phyloP scores from a whole-genome alignment of 345 rosid genomes.

The Microthlaspi erraticum region DNA sequence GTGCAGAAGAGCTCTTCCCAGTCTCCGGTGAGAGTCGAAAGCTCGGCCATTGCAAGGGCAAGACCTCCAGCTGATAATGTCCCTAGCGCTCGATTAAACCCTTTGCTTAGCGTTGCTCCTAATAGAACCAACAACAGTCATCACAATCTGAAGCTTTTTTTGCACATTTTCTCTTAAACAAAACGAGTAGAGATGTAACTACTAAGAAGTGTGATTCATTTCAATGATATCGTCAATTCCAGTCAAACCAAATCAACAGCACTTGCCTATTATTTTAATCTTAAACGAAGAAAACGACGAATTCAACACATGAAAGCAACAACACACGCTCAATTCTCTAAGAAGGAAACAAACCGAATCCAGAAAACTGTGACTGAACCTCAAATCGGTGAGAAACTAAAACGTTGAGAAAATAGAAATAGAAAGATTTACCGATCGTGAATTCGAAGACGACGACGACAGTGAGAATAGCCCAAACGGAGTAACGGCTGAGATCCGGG shows the following conservation, averaged over 20 bases:
- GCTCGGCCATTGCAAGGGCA: constrained; percentile 83
- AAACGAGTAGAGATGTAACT: background rate
- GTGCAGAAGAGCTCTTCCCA: constrained; percentile 73
- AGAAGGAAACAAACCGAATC: background rate
- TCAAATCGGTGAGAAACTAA: background rate
- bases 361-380: constrained; percentile 11
- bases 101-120: constrained; percentile 97
- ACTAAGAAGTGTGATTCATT: background rate
- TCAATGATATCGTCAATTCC: background rate
- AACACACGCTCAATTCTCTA: background rate
- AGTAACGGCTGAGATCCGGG: constrained; percentile 66
- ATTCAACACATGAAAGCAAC: background rate
- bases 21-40: constrained; percentile 67
- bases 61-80: constrained; percentile 96
- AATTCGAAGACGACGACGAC: constrained; percentile 94
- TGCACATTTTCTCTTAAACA: background rate
- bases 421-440: constrained; percentile 63
- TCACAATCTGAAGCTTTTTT: background rate
- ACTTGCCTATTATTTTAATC: background rate
- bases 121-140: constrained; percentile 24
- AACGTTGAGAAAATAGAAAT: background rate
- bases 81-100: constrained; percentile 85
- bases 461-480: constrained; percentile 91
- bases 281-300: constrained; percentile 17
- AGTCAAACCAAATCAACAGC: background rate